phyloP scores from a whole-genome alignment of 257 asterid genomes.

The Agastache rugosa region DNA sequence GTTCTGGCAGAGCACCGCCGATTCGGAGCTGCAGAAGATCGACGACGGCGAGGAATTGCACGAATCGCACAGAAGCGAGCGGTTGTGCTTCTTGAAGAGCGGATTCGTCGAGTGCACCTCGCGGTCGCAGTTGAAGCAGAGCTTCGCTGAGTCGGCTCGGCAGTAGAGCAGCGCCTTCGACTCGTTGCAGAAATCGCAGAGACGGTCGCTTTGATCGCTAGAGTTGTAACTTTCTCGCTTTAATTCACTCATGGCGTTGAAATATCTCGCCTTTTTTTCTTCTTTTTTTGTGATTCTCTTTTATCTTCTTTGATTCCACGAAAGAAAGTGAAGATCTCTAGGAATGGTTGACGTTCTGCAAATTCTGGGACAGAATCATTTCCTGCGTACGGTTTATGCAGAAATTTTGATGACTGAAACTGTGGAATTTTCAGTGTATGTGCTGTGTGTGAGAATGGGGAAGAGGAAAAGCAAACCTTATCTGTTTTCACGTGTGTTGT shows the following conservation, averaged over 20 bases:
- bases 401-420: neutral
- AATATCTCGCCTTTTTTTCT: neutral
- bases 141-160: constrained; percentile 92
- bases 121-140: constrained; percentile 79
- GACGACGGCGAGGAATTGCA: constrained; percentile 77
- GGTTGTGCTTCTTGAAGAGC: constrained; percentile 79
- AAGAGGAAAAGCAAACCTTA: constrained; percentile 39
- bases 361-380: neutral
- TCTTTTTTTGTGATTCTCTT: neutral
- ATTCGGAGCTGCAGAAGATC: constrained; percentile 73
- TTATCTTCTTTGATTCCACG: neutral
- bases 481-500: constrained; percentile 48
- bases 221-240: constrained; percentile 27
- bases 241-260: constrained; percentile 36
- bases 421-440: neutral
- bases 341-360: neutral
- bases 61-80: constrained; percentile 79
- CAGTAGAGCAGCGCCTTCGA: constrained; percentile 75
- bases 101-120: constrained; percentile 89
- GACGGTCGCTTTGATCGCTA: constrained; percentile 34
- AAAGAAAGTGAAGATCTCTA: neutral
- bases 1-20: constrained; percentile 77
- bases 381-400: neutral
- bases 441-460: neutral
- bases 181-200: constrained; percentile 82